Conservation (phyloP, 345 rosid genomes). For the Eucalyptus camaldulensis region DNA sequence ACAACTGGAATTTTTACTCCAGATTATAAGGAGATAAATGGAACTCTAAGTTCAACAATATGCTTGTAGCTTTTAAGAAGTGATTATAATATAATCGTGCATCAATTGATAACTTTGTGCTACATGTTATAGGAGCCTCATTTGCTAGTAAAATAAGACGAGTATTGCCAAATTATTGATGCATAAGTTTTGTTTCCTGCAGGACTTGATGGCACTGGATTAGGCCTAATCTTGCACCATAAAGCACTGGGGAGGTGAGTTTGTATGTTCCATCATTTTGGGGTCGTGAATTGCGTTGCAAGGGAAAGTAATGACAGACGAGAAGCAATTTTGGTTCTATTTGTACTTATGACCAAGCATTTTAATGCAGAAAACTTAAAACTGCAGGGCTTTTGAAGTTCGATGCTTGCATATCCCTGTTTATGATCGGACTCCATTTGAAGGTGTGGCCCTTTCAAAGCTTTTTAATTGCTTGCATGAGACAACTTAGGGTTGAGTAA, state of each 20-base stretch:
- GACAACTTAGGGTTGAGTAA: neutral
- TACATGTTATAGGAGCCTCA: neutral
- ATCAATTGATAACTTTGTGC: neutral
- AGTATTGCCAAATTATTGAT: neutral
- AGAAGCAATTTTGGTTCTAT: neutral
- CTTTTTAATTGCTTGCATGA: neutral
- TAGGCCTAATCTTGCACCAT: conserved; percentile 72
- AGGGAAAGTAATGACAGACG: neutral
- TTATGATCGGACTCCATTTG: conserved; percentile 55
- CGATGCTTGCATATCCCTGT: conserved; percentile 79
- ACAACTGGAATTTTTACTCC: neutral
- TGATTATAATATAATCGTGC: too few relatives aligned
- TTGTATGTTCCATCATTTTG: neutral
- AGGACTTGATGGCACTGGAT: conserved; percentile 72
- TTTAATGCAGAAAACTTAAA: neutral
- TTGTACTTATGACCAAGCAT: neutral
- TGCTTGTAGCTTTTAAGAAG: neutral
- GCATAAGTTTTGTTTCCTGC: neutral
- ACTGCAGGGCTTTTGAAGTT: conserved; percentile 69
- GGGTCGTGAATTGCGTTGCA: neutral
- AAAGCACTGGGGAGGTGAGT: conserved; percentile 75
- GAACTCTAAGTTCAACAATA: neutral
- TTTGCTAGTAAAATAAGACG: neutral
- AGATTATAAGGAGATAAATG: neutral
- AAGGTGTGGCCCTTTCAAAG: neutral